Base-by-base conservation (phyloP, 495 filamentous ascomycete genomes). In the Mytilinidion resinicola region DNA sequence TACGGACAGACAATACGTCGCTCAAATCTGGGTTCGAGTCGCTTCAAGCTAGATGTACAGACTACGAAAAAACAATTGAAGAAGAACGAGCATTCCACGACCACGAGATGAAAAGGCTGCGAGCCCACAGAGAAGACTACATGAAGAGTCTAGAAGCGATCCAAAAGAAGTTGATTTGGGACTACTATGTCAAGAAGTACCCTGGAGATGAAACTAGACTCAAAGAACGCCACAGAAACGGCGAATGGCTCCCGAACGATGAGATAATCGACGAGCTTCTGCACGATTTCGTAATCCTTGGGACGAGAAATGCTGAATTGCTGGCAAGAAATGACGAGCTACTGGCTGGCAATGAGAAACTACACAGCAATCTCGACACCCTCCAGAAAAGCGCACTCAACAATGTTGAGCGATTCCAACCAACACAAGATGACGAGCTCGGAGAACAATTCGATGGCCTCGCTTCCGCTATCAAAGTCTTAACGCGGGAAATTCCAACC, bases 381-480 rank as follows among this genome's bases (percentile, higher is more conserved):
- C 21, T 60, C 4, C 57, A 60, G 20, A 36, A 49, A 42, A 53
- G 36, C 19, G 21, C 49, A 36, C 44, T 60, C 4, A 43, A 41
- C 3, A 55, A 55, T 34, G 51, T 55, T 12, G 43, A 55, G 12
- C 48, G 38, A 38, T 20, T 55, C 17, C 39, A 37, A 10, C 21
- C 51, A 8, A 33, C 42, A 4, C 43, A 52, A n/a, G 57, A 60
- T 19, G 57, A 60, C 4, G 25, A 55, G 9, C 37, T 60, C 15
- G 17, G 9, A 1, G 14, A 49, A 20, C 8, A 37, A 9, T 60
- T 60, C 15, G 11, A 44, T 12, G 7, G 9, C 9, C 30, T 55
- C 6, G 57, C 57, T 37, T 37, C 42, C 20, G 11, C 51, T 3
- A 55, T 60, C 51, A 60, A 60, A 39, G 19, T 44, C 17, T 25